These are phyloP conservation scores for Termitomyces sp. DNA, from an alignment of 768 basidiomycete genomes.

Conservation along the genomic window DNA sequence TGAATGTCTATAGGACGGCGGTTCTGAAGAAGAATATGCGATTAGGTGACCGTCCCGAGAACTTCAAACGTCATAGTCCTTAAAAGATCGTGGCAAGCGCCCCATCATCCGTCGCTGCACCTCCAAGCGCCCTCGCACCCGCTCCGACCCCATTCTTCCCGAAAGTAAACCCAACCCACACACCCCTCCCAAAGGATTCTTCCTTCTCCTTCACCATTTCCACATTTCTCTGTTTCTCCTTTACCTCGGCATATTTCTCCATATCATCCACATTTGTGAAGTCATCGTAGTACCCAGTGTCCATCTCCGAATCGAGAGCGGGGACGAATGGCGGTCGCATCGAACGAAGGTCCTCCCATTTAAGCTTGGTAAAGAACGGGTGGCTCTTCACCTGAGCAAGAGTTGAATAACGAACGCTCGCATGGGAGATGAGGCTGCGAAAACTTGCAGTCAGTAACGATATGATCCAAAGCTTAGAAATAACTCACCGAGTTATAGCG, in stretches of 20 bases:
- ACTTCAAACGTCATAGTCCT: neutral
- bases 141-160: constrained; percentile 77
- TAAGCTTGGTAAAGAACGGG: constrained; percentile 73
- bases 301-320: constrained; percentile 87
- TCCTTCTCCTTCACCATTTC: constrained; percentile 89
- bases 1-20: neutral
- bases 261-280: constrained; percentile 88
- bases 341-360: constrained; percentile 77
- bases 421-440: constrained; percentile 78
- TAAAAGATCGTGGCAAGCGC: constrained; percentile 59
- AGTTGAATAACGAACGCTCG: constrained; percentile 72
- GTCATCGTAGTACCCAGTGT: constrained; percentile 94
- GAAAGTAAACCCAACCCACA: constrained; percentile 92
- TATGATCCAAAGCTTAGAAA: no score
- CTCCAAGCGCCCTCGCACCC: constrained; percentile 36
- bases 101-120: constrained; percentile 39
- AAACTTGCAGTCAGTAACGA: neutral
- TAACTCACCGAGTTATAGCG: constrained; percentile 71
- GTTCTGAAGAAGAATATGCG: neutral
- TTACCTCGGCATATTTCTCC: constrained; percentile 98
- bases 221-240: constrained; percentile 94
- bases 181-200: constrained; percentile 61
- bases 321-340: constrained; percentile 89
- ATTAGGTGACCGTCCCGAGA: no score
- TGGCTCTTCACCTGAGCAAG: constrained; percentile 68